Percentiles rank a stretch among this genome's conserved stretches.
These are phyloP conservation scores for Didymella pinodella DNA, from an alignment of 2,329 filamentous ascomycete species.

Conservation along the genomic window DNA sequence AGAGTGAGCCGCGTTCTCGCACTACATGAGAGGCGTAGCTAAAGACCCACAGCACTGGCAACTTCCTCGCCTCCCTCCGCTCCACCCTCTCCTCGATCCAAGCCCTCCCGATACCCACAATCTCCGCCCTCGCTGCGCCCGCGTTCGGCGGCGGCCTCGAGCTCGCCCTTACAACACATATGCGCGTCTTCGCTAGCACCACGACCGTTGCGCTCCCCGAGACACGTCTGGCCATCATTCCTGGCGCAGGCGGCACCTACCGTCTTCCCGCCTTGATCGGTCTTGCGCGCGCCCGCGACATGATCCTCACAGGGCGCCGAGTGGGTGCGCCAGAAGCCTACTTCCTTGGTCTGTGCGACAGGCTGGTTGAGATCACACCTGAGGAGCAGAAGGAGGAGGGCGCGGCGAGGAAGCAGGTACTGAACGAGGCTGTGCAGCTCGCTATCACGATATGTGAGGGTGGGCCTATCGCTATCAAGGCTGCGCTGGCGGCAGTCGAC, in stretches of 20 bases:
- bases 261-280: constrained; percentile 85
- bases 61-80: constrained; percentile 81
- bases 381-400: constrained; percentile 60
- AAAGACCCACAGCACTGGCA: constrained; percentile 67
- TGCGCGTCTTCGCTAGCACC: constrained; percentile 84
- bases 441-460: constrained; percentile 89
- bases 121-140: constrained; percentile 83
- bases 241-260: constrained; percentile 91
- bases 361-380: constrained; percentile 80
- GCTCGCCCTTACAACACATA: constrained; percentile 85
- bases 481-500: constrained; percentile 79
- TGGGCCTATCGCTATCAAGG: constrained; percentile 81
- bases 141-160: constrained; percentile 95
- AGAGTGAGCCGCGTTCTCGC: constrained; percentile 66
- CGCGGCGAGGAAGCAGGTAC: constrained; percentile 70
- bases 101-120: constrained; percentile 83
- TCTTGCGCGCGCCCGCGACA: constrained; percentile 79
- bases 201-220: constrained; percentile 86
- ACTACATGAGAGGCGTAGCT: neutral
- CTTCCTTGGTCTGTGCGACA: constrained; percentile 87
- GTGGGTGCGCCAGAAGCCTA: constrained; percentile 86
- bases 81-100: constrained; percentile 77
- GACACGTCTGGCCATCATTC: constrained; percentile 91
- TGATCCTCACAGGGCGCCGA: constrained; percentile 88
- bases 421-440: constrained; percentile 78